Evolutionary conservation across 208 protist species (phyloP).

Genomic region (Phytomonas francai): DNA sequence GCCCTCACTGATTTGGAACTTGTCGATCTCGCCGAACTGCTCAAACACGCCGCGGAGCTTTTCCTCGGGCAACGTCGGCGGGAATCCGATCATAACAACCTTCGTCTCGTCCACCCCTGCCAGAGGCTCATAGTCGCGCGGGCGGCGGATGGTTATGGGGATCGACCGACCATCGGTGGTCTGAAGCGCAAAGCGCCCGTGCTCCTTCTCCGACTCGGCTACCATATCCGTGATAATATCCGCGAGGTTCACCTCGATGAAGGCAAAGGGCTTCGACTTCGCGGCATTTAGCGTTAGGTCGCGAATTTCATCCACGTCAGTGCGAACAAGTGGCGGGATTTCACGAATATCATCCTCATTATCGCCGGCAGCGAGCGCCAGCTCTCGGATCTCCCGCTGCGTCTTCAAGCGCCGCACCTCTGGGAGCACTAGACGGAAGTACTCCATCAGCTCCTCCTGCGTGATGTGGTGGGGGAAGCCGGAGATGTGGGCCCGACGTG

Average conservation of each 20-base stretch:
- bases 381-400: constrained; percentile 50
- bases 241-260: constrained; percentile 70
- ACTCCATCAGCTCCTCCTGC: constrained; percentile 53
- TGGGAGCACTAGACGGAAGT: constrained; percentile 57
- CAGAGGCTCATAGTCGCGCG: constrained; percentile 54
- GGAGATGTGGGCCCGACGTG: constrained; percentile 73
- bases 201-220: constrained; percentile 35
- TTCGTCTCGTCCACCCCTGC: constrained; percentile 44
- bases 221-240: constrained; percentile 78
- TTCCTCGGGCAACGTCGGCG: constrained; percentile 37
- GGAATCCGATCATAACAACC: constrained; percentile 76
- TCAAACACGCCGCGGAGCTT: constrained; percentile 50
- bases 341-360: constrained; percentile 38
- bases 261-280: constrained; percentile 69
- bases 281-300: constrained; percentile 45
- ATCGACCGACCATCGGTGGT: constrained; percentile 38
- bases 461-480: constrained; percentile 58
- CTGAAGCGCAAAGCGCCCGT: constrained; percentile 44
- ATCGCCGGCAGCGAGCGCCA: constrained; percentile 23
- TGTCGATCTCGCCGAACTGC: constrained; percentile 42
- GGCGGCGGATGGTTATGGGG: constrained; percentile 56
- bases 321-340: constrained; percentile 50
- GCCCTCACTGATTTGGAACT: constrained; percentile 59
- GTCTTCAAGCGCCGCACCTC: constrained; percentile 68
- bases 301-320: constrained; percentile 50